Evolutionary conservation across 2,329 filamentous ascomycete species (phyloP).

Genomic region (Diplocarpon rosae): DNA sequence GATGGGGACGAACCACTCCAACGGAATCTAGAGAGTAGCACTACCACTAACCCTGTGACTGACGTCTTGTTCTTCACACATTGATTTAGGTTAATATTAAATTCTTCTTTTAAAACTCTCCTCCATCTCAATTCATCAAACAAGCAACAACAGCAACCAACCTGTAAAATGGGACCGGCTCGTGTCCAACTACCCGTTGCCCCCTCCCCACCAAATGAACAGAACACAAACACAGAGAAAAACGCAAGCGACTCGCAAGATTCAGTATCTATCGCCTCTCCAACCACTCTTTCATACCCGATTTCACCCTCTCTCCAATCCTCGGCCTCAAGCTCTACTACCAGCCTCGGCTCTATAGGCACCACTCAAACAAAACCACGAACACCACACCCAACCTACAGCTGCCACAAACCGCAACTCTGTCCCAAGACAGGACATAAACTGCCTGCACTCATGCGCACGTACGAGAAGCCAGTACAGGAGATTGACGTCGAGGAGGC

Average conservation of each 20-base stretch:
- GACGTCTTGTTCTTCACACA: too few relatives aligned
- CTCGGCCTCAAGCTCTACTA: too few relatives aligned
- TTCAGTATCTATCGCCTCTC: background rate
- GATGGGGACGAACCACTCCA: too few relatives aligned
- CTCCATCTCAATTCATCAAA: too few relatives aligned
- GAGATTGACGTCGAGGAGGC: slow-evolving; percentile 6
- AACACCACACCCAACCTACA: background rate
- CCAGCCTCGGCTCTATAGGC: too few relatives aligned
- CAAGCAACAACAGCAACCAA: too few relatives aligned
- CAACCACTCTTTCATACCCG: background rate
- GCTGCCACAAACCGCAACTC: slow-evolving; percentile 1
- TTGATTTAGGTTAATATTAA: too few relatives aligned
- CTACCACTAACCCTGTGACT: too few relatives aligned
- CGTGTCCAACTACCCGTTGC: background rate
- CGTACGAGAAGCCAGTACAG: slow-evolving; percentile 1
- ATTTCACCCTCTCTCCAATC: background rate
- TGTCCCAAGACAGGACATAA: slow-evolving; percentile 1
- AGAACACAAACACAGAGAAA: background rate
- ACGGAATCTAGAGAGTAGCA: too few relatives aligned
- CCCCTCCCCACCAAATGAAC: background rate
- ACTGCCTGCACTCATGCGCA: background rate
- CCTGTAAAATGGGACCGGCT: too few relatives aligned
- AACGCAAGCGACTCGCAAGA: background rate
- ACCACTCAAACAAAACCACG: too few relatives aligned
- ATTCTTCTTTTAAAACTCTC: too few relatives aligned